These are phyloP conservation scores for Setaria viridis DNA, from an alignment of 202 grass and related monocot genomes.

Conservation along the genomic window DNA sequence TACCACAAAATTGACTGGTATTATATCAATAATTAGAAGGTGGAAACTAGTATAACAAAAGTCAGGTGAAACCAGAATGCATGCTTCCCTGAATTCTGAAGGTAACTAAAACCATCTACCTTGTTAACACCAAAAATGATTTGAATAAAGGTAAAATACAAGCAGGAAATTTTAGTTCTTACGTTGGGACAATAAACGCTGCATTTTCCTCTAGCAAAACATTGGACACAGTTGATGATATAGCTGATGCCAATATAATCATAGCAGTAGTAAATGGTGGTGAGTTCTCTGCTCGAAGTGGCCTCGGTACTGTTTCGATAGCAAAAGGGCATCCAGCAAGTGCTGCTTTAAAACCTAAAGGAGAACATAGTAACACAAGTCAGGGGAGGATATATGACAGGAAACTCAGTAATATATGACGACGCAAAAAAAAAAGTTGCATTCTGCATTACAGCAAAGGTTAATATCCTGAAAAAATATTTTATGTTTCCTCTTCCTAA, in stretches of 20 bases:
- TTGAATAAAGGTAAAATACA: constrained; percentile 91
- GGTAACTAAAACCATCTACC: constrained; percentile 50
- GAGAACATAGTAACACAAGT: constrained; percentile 50
- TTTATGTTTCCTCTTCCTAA: background rate
- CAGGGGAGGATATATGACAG: constrained; percentile 24
- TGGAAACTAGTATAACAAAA: background rate
- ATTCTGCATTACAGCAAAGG: background rate
- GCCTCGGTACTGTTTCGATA: constrained; percentile 98
- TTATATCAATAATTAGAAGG: constrained; percentile 15
- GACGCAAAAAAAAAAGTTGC: constrained; percentile 23
- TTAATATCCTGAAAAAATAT: constrained; percentile 12
- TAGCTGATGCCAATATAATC: constrained; percentile 99
- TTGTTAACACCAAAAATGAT: constrained; percentile 66
- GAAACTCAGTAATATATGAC: background rate
- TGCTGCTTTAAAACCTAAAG: constrained; percentile 96
- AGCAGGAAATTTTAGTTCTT: constrained; percentile 99
- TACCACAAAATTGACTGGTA: background rate
- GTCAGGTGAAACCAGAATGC: background rate
- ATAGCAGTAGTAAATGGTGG: constrained; percentile 99
- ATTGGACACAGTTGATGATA: constrained; percentile 99
- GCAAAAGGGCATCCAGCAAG: constrained; percentile 99
- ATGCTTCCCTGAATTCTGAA: constrained; percentile 12
- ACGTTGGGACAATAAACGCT: constrained; percentile 93
- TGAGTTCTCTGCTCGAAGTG: constrained; percentile 95
- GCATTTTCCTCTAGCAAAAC: constrained; percentile 92